Evolutionary conservation across 2,329 filamentous ascomycete genomes (phyloP).

Genomic region (Podosphaera xanthii): DNA sequence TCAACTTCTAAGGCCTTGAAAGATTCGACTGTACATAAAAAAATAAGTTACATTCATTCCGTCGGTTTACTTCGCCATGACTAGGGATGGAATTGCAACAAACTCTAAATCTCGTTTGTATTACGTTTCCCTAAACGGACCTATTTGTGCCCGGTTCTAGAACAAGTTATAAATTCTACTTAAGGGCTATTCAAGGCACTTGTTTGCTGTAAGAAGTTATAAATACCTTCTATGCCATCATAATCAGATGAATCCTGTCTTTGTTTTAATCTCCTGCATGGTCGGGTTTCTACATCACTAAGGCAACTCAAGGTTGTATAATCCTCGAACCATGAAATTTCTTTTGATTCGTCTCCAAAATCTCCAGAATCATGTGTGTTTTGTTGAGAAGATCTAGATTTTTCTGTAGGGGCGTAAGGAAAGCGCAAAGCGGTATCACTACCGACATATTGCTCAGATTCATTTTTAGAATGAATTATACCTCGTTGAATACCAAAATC

Average conservation of each 20-base stretch:
- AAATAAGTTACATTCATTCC: too few relatives aligned
- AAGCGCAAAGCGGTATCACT: conserved; percentile 59
- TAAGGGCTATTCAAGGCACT: conserved; percentile 3
- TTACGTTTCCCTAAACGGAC: too few relatives aligned
- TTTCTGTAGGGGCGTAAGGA: conserved; percentile 46
- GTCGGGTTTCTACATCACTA: conserved; percentile 14
- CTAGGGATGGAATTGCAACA: too few relatives aligned
- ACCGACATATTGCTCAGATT: conserved; percentile 45
- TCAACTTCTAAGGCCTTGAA: too few relatives aligned
- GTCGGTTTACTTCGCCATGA: too few relatives aligned
- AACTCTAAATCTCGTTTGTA: too few relatives aligned
- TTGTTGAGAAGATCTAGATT: conserved; percentile 5
- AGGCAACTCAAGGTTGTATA: conserved; percentile 14
- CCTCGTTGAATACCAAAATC: conserved; percentile 73
- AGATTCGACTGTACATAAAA: too few relatives aligned
- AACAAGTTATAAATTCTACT: neutral
- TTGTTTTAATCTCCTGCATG: conserved; percentile 11
- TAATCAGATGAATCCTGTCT: conserved; percentile 27
- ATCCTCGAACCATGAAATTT: conserved; percentile 15
- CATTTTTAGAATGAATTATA: conserved; percentile 50
- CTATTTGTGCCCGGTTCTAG: too few relatives aligned
- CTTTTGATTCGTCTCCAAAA: conserved; percentile 7
- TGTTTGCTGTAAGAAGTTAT: conserved; percentile 35
- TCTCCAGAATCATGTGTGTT: conserved; percentile 17
- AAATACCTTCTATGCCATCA: conserved; percentile 39